A percentile compares a stretch with the other conserved stretches of the same genome.
These are phyloP conservation scores for Ambrosia trifida DNA, from an alignment of 129 eudicot genomes.

Conservation along the genomic window DNA sequence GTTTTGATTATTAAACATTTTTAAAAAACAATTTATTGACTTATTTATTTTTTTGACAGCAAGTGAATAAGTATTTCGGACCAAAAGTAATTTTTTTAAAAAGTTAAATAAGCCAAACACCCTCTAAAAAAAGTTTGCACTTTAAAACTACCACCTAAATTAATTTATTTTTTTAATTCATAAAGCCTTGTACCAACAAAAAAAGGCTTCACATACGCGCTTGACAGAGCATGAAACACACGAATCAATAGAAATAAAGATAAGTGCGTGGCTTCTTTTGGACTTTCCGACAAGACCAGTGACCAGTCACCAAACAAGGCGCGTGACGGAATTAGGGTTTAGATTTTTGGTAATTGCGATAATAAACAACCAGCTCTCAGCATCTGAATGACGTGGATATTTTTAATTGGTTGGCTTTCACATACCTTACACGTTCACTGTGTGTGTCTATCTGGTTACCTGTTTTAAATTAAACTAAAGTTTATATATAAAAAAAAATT, in stretches of 20 bases:
- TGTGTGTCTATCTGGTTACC: slow-evolving; percentile 17
- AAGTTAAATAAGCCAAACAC: too few relatives aligned
- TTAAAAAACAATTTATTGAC: too few relatives aligned
- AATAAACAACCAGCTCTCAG: slow-evolving; percentile 29
- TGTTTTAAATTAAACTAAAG: too few relatives aligned
- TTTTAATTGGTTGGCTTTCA: neutral
- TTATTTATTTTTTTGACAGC: too few relatives aligned
- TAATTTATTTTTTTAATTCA: slow-evolving; percentile 8
- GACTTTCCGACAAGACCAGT: slow-evolving; percentile 15
- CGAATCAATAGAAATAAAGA: neutral
- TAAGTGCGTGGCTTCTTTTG: slow-evolving; percentile 37
- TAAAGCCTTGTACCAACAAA: neutral
- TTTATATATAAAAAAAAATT: neutral
- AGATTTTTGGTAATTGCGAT: slow-evolving; percentile 23
- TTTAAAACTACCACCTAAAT: neutral
- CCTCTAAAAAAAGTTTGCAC: too few relatives aligned
- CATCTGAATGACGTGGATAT: slow-evolving; percentile 18
- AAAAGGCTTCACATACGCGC: neutral
- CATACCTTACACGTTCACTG: slow-evolving; percentile 30
- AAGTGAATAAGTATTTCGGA: too few relatives aligned
- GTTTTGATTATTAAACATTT: too few relatives aligned
- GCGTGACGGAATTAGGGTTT: slow-evolving; percentile 34
- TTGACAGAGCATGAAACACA: neutral
- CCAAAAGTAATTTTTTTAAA: too few relatives aligned
- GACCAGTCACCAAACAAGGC: slow-evolving; percentile 29